Evolutionary conservation across 192 early-diverging fungal species (phyloP).

Genomic region (Mortierella antarctica): DNA sequence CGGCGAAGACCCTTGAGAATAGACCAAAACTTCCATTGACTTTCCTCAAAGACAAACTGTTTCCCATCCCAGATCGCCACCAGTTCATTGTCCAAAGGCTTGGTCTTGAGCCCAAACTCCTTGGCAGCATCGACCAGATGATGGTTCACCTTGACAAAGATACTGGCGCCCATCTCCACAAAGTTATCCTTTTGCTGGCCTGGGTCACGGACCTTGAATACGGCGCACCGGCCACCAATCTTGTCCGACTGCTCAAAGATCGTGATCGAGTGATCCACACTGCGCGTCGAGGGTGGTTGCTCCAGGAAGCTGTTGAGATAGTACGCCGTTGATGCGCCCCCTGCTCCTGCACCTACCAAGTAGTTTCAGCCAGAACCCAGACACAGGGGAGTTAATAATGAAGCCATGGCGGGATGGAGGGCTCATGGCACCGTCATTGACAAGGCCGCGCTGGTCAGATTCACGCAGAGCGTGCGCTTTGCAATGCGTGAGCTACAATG

Average conservation of each 20-base stretch:
- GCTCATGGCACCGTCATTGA: no score
- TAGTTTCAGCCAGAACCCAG: background rate
- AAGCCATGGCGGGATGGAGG: background rate
- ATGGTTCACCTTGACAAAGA: conserved; percentile 69
- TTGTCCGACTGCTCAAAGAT: conserved; percentile 64
- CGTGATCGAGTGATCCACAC: conserved; percentile 55
- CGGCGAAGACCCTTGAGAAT: conserved; percentile 51
- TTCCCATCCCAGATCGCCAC: conserved; percentile 63
- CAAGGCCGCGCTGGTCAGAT: no score
- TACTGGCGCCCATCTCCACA: conserved; percentile 72
- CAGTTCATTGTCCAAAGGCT: conserved; percentile 35
- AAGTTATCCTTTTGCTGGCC: conserved; percentile 21
- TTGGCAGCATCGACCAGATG: conserved; percentile 63
- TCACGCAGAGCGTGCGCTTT: background rate
- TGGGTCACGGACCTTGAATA: conserved; percentile 37
- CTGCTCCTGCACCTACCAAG: conserved; percentile 62
- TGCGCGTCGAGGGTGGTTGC: conserved; percentile 17
- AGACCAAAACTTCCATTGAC: conserved; percentile 53
- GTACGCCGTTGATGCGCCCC: conserved; percentile 62
- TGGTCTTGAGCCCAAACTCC: conserved; percentile 60
- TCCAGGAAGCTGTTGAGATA: conserved; percentile 44
- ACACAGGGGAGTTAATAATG: background rate
- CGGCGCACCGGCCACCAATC: conserved; percentile 65
- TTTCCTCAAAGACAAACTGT: conserved; percentile 64
- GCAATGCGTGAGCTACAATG: background rate